phyloP scores from a whole-genome alignment of 495 filamentous ascomycete genomes.

The Podospora pseudopauciseta region DNA sequence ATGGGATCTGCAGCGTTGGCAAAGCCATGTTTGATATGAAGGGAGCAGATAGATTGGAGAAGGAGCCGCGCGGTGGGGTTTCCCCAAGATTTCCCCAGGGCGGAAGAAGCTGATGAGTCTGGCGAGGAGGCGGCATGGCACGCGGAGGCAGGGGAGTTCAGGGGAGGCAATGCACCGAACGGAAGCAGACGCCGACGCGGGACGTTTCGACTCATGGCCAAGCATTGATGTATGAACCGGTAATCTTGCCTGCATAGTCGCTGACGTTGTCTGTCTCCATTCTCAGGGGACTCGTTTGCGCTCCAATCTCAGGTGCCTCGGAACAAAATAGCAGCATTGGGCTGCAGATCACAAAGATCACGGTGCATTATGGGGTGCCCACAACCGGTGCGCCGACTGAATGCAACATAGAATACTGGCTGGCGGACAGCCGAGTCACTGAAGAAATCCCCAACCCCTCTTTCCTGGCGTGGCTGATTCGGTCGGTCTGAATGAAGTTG shows the following conservation, averaged over 20 bases:
- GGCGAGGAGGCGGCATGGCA: constrained; percentile 10
- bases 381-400: not conserved
- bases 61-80: constrained; percentile 19
- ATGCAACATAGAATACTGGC: constrained; percentile 8
- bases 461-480: not conserved
- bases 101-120: constrained; percentile 3
- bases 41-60: constrained; percentile 28
- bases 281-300: not conserved
- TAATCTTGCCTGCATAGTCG: not conserved
- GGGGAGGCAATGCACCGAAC: constrained; percentile 3
- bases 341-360: not conserved
- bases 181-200: constrained; percentile 19
- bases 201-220: constrained; percentile 1
- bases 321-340: not conserved
- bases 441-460: not conserved
- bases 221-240: not conserved
- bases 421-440: not conserved
- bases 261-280: not conserved
- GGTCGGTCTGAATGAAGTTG: not conserved
- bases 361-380: not conserved
- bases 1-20: constrained; percentile 26
- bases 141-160: constrained; percentile 2
- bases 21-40: constrained; percentile 28
- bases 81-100: constrained; percentile 22
- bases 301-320: not conserved